phyloP scores from a whole-genome alignment of 768 basidiomycete species.

The Symmetrospora coprosmae region DNA sequence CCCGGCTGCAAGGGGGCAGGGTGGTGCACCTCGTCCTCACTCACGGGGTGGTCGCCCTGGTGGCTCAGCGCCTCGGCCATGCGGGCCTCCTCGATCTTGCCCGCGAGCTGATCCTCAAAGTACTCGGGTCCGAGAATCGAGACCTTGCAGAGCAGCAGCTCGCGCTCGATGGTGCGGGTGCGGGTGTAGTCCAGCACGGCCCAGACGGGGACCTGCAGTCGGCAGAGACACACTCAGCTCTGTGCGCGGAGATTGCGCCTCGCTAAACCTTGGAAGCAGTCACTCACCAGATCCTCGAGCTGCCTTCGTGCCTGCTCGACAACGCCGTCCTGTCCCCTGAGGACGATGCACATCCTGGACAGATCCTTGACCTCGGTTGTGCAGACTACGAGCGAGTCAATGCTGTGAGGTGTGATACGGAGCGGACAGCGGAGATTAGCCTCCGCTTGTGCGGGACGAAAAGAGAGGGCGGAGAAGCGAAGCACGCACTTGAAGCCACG shows the following conservation, averaged over 20 bases:
- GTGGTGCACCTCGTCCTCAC: background rate
- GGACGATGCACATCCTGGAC: slow-evolving; percentile 93
- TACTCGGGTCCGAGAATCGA: slow-evolving; percentile 97
- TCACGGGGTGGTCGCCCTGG: background rate
- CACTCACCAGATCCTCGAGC: slow-evolving; percentile 85
- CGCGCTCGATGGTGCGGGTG: slow-evolving; percentile 76
- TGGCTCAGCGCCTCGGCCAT: slow-evolving; percentile 10
- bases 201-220: slow-evolving; percentile 84
- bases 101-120: slow-evolving; percentile 74
- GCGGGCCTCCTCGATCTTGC: slow-evolving; percentile 34
- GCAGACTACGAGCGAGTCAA: slow-evolving; percentile 96
- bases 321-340: slow-evolving; percentile 91
- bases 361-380: slow-evolving; percentile 92
- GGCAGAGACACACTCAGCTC: background rate
- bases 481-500: slow-evolving; percentile 67
- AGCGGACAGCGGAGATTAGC: no score
- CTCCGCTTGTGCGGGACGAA: no score
- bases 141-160: slow-evolving; percentile 85
- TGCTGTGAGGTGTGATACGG: slow-evolving; percentile 37
- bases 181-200: slow-evolving; percentile 96
- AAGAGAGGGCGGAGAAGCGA: background rate
- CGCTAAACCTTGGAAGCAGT: slow-evolving; percentile 29
- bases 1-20: slow-evolving; percentile 22
- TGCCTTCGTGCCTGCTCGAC: slow-evolving; percentile 93
- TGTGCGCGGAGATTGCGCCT: background rate